Conservation (phyloP, 805 yeast species). For the Wickerhamomyces hampshirensis region DNA sequence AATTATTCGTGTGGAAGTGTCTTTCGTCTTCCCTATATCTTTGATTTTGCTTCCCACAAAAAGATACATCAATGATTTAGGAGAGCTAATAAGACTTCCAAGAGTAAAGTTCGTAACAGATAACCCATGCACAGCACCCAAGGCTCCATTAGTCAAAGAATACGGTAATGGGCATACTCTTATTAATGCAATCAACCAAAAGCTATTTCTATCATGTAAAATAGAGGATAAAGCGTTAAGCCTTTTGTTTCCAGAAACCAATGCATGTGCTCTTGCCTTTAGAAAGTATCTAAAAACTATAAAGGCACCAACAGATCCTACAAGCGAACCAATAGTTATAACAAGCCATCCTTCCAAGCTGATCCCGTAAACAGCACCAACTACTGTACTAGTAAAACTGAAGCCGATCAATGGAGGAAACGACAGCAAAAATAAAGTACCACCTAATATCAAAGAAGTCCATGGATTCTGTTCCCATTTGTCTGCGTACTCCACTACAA, state of each 20-base stretch:
- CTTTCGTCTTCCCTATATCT: constrained; percentile 57
- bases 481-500: constrained; percentile 22
- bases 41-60: constrained; percentile 76
- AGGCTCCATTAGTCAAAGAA: constrained; percentile 86
- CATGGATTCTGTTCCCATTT: constrained; percentile 17
- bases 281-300: constrained; percentile 58
- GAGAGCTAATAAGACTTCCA: constrained; percentile 75
- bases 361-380: constrained; percentile 84
- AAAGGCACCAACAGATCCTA: constrained; percentile 77
- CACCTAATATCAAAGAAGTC: constrained; percentile 44
- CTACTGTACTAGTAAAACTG: constrained; percentile 56
- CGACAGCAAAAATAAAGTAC: constrained; percentile 57
- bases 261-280: constrained; percentile 47
- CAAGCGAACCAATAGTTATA: constrained; percentile 59
- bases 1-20: constrained; percentile 46
- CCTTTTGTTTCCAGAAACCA: constrained; percentile 57
- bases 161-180: constrained; percentile 92
- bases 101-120: constrained; percentile 54
- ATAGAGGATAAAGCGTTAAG: constrained; percentile 74
- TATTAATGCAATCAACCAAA: constrained; percentile 63
- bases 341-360: constrained; percentile 71
- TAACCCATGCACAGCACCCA: constrained; percentile 82
- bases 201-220: constrained; percentile 62
- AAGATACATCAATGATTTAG: constrained; percentile 71
- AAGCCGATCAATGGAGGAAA: constrained; percentile 93